A percentile compares a stretch with the other conserved stretches of the same genome.
Evolutionary conservation across 169 alveolate genomes (phyloP).

Genomic region (Babesia gibsoni): DNA sequence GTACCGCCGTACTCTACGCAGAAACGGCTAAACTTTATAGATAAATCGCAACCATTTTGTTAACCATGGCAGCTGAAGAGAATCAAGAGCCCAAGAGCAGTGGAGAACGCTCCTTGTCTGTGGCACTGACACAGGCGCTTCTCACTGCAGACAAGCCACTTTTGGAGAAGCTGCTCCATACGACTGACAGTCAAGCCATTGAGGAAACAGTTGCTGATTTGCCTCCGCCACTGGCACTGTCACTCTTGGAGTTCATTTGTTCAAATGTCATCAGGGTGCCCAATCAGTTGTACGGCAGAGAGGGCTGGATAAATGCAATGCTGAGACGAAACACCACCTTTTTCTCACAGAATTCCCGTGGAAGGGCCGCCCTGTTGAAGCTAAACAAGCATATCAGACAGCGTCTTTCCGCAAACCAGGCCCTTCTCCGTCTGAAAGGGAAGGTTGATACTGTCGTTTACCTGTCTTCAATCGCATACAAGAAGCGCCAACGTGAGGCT

Average conservation of each 20-base stretch:
- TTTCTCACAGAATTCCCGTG: slow-evolving; percentile 37
- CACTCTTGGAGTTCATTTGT: slow-evolving; percentile 61
- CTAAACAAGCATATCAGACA: slow-evolving; percentile 35
- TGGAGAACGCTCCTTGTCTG: slow-evolving; percentile 29
- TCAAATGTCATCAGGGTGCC: slow-evolving; percentile 45
- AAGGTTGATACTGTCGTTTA: slow-evolving; percentile 64
- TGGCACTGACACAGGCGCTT: slow-evolving; percentile 59
- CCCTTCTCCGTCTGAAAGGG: slow-evolving; percentile 58
- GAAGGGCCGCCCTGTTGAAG: slow-evolving; percentile 43
- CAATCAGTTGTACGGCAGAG: slow-evolving; percentile 57
- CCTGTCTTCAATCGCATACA: slow-evolving; percentile 21
- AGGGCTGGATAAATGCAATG: slow-evolving; percentile 65
- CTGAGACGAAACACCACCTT: slow-evolving; percentile 38
- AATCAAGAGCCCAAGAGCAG: neutral
- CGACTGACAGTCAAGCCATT: slow-evolving; percentile 38
- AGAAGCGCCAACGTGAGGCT: slow-evolving; percentile 39
- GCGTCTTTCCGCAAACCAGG: slow-evolving; percentile 50
- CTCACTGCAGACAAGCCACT: slow-evolving; percentile 52
- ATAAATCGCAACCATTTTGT: neutral
- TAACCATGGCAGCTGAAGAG: neutral
- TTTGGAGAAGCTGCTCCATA: slow-evolving; percentile 44
- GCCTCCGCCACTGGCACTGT: slow-evolving; percentile 59
- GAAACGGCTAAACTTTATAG: slow-evolving; percentile 13
- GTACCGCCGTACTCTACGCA: slow-evolving; percentile 40
- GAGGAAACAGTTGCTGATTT: slow-evolving; percentile 56